phyloP scores from a whole-genome alignment of 2,329 filamentous ascomycete species.

The Hypoxylon sp. region DNA sequence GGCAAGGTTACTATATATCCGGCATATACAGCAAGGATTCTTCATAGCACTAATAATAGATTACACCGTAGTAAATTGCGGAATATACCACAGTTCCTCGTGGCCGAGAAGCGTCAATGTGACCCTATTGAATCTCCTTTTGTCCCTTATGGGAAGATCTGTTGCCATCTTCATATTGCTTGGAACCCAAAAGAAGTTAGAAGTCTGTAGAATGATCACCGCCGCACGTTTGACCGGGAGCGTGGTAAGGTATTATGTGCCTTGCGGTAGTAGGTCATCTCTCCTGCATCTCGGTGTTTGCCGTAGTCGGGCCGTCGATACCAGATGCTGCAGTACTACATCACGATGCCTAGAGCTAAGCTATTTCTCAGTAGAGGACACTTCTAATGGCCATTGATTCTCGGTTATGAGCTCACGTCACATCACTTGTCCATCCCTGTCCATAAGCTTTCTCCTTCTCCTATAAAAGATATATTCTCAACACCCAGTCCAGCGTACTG shows the following conservation, averaged over 20 bases:
- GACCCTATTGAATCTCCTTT: slow-evolving; percentile 1
- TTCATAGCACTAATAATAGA: not conserved
- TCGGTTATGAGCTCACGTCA: not conserved
- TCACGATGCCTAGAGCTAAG: not conserved
- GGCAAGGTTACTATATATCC: slow-evolving; percentile 21
- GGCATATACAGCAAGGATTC: slow-evolving; percentile 14
- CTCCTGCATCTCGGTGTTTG: not conserved
- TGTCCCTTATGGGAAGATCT: slow-evolving; percentile 5
- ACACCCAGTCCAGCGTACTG: not conserved
- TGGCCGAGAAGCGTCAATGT: slow-evolving; percentile 6
- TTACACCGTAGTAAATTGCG: not conserved
- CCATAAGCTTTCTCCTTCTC: not conserved
- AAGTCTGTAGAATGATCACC: not conserved
- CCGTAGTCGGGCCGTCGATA: slow-evolving; percentile 18
- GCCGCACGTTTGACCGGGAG: not conserved
- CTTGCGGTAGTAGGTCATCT: not conserved
- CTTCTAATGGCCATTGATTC: not conserved
- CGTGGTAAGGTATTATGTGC: not conserved
- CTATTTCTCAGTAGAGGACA: not conserved
- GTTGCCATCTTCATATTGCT: slow-evolving; percentile 14
- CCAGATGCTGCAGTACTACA: not conserved
- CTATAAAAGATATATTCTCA: slow-evolving; percentile 19
- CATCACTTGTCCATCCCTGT: slow-evolving; percentile 18
- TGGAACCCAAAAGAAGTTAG: slow-evolving; percentile 14
- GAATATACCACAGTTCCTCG: not conserved